A percentile compares a stretch with the other conserved stretches of the same genome.
Evolutionary conservation across 2,329 filamentous ascomycete genomes (phyloP).

Genomic region (Talaromyces sp.): DNA sequence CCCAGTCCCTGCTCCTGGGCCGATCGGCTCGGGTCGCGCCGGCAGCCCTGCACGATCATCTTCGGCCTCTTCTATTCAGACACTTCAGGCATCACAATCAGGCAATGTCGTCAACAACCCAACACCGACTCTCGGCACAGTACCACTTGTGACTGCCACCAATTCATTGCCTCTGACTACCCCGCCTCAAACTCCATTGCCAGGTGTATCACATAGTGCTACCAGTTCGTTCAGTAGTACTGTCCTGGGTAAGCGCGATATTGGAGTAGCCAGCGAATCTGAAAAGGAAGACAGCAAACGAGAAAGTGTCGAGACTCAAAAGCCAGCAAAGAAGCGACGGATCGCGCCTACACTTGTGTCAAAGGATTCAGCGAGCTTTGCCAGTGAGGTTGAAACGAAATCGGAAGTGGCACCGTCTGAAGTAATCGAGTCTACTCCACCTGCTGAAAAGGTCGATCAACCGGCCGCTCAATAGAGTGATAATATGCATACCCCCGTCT

Average conservation of each 20-base stretch:
- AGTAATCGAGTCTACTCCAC: background rate
- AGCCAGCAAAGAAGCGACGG: conserved; percentile 64
- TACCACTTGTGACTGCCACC: conserved; percentile 72
- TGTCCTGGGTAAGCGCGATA: conserved; percentile 53
- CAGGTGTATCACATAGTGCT: conserved; percentile 51
- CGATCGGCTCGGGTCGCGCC: conserved; percentile 54
- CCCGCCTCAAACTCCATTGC: conserved; percentile 79
- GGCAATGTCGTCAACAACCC: conserved; percentile 67
- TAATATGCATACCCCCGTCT: background rate
- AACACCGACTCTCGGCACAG: conserved; percentile 70
- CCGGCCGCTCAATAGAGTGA: conserved; percentile 5
- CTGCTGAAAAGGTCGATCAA: background rate
- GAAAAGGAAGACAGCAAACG: conserved; percentile 43
- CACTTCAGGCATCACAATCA: conserved; percentile 55
- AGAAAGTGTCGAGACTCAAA: conserved; percentile 24
- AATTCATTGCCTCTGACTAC: conserved; percentile 80
- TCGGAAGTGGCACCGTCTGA: background rate
- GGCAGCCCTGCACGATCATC: conserved; percentile 81
- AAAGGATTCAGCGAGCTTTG: background rate
- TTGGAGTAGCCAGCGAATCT: conserved; percentile 40
- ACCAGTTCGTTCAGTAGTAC: conserved; percentile 53
- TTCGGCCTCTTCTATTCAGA: conserved; percentile 68
- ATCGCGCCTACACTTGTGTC: conserved; percentile 66
- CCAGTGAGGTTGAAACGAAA: background rate
- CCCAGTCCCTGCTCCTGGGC: conserved; percentile 57